Evolutionary conservation across 805 yeast genomes (phyloP).

Genomic region (Nakazawaea wyomingensis): DNA sequence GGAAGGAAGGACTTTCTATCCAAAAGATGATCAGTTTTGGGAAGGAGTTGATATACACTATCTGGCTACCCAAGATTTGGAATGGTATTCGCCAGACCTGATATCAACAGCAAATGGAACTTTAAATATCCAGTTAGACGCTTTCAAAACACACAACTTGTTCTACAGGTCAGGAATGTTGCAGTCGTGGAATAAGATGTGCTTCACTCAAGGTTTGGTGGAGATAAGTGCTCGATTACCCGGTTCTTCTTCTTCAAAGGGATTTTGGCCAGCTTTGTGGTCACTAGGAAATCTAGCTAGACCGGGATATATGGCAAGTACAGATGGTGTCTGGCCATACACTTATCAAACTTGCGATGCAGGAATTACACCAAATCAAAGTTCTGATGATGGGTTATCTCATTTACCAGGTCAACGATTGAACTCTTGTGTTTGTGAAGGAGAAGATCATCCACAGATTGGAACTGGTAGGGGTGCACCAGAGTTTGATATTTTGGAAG

Average conservation of each 20-base stretch:
- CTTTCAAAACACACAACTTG: conserved; percentile 63
- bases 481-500: conserved; percentile 83
- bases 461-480: conserved; percentile 87
- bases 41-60: conserved; percentile 70
- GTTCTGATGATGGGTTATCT: conserved; percentile 74
- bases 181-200: conserved; percentile 81
- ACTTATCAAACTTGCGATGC: conserved; percentile 75
- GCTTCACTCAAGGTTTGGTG: conserved; percentile 70
- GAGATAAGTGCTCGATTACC: conserved; percentile 72
- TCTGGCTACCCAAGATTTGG: conserved; percentile 75
- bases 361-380: conserved; percentile 84
- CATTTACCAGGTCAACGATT: conserved; percentile 74
- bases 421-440: conserved; percentile 66
- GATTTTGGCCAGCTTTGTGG: conserved; percentile 91
- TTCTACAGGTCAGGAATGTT: conserved; percentile 81
- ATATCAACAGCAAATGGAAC: conserved; percentile 63
- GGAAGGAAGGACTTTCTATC: conserved; percentile 76
- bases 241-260: conserved; percentile 61
- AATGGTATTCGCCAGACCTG: conserved; percentile 88
- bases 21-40: conserved; percentile 81
- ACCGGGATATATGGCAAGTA: conserved; percentile 72
- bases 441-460: conserved; percentile 72
- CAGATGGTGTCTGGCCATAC: conserved; percentile 90
- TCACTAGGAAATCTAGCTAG: conserved; percentile 80
- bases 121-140: conserved; percentile 61